A percentile compares a stretch with the other conserved stretches of the same genome.
Evolutionary conservation across 176 grass and related monocot genomes (phyloP).

Genomic region (Juncus inflexus): DNA sequence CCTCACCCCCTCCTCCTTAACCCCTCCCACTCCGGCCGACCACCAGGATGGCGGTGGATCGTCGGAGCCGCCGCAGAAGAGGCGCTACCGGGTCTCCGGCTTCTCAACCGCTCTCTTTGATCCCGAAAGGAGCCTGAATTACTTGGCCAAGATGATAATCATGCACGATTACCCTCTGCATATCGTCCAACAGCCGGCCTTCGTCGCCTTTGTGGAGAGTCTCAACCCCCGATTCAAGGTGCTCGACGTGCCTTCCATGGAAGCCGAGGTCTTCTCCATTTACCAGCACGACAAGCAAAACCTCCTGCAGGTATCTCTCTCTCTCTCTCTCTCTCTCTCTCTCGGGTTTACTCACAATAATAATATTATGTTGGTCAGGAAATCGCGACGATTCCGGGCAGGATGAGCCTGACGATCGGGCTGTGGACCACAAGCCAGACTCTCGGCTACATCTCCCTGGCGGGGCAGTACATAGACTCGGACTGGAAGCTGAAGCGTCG

Average conservation of each 20-base stretch:
- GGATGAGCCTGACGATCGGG: conserved; percentile 69
- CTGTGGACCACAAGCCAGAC: conserved; percentile 85
- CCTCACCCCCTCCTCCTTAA: conserved; percentile 27
- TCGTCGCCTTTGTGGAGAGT: conserved; percentile 51
- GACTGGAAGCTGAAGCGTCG: conserved; percentile 67
- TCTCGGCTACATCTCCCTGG: conserved; percentile 72
- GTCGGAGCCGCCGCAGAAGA: conserved; percentile 44
- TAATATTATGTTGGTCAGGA: neutral
- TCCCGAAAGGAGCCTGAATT: conserved; percentile 55
- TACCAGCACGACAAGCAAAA: conserved; percentile 65
- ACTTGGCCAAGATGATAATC: conserved; percentile 78
- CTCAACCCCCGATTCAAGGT: conserved; percentile 72
- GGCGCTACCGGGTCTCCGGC: conserved; percentile 65
- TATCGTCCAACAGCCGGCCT: conserved; percentile 71
- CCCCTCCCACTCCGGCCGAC: neutral
- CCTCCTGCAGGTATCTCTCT: conserved; percentile 37
- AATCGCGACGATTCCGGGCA: conserved; percentile 50
- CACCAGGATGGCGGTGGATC: conserved; percentile 48
- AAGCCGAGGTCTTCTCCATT: conserved; percentile 57
- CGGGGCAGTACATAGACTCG: conserved; percentile 56
- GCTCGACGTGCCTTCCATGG: conserved; percentile 55
- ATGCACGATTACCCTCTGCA: conserved; percentile 84
- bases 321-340: no score
- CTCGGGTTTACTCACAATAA: neutral
- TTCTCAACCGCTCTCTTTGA: conserved; percentile 77